phyloP scores from a whole-genome alignment of 2,329 filamentous ascomycete genomes.

The Fusarium xylarioides region DNA sequence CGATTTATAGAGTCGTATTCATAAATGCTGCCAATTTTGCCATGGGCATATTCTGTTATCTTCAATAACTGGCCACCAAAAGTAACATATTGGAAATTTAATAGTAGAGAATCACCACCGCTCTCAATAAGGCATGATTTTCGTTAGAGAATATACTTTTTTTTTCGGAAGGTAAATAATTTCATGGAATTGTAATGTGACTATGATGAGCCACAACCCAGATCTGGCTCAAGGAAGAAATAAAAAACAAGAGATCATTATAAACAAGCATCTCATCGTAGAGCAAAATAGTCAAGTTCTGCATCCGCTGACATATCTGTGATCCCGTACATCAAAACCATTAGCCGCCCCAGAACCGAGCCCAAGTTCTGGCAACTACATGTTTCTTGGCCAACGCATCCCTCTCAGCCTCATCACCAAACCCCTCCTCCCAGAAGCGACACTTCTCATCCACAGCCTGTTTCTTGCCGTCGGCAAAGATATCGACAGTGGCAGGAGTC shows the following conservation, averaged over 20 bases:
- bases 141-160: too few relatives aligned
- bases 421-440: not conserved
- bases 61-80: not conserved
- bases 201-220: not conserved
- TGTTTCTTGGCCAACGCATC: not conserved
- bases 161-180: not conserved
- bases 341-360: not conserved
- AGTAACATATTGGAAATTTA: not conserved
- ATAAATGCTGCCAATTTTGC: not conserved
- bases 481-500: not conserved
- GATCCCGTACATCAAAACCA: too few relatives aligned
- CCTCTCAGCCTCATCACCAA: not conserved
- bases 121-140: not conserved
- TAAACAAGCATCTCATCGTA: not conserved
- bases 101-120: not conserved
- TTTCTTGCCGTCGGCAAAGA: not conserved
- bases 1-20: not conserved
- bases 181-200: not conserved
- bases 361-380: not conserved
- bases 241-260: too few relatives aligned
- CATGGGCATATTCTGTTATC: not conserved
- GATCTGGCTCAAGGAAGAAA: not conserved
- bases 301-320: too few relatives aligned
- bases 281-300: rapidly evolving
- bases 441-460: not conserved